Percentiles rank a stretch among this genome's conserved stretches.
phyloP scores from a whole-genome alignment of 768 basidiomycete genomes.

The Harrya chromipes region DNA sequence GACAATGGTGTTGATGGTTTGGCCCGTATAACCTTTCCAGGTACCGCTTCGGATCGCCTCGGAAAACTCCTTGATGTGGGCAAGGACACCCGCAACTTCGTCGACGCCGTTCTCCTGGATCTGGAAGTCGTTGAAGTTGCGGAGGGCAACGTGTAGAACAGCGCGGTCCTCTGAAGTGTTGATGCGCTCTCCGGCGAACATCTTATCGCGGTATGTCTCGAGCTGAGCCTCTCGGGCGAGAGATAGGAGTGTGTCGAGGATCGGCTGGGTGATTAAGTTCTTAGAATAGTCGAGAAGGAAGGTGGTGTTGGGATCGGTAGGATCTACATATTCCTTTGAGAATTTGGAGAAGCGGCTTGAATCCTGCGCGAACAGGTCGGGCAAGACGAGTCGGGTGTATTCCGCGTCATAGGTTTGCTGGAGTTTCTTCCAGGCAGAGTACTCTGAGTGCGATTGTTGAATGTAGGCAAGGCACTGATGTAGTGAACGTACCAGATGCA shows the following conservation, averaged over 20 bases:
- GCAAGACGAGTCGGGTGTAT: constrained; percentile 72
- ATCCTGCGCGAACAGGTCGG: constrained; percentile 90
- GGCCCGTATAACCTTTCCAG: constrained; percentile 98
- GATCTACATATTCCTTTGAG: constrained; percentile 69
- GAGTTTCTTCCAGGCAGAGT: constrained; percentile 88
- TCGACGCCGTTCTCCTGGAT: constrained; percentile 79
- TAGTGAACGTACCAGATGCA: constrained; percentile 46
- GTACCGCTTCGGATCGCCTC: constrained; percentile 78
- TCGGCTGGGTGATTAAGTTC: constrained; percentile 86
- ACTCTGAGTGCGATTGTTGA: constrained; percentile 50
- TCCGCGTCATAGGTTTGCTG: constrained; percentile 77
- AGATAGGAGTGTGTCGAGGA: constrained; percentile 71
- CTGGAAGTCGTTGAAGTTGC: constrained; percentile 73
- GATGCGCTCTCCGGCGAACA: constrained; percentile 96
- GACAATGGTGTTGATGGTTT: constrained; percentile 89
- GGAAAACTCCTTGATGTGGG: constrained; percentile 90
- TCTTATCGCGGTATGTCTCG: constrained; percentile 81
- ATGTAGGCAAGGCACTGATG: background rate
- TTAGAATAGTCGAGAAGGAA: constrained; percentile 97
- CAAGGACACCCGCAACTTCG: constrained; percentile 79
- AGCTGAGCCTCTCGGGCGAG: constrained; percentile 86
- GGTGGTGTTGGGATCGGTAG: constrained; percentile 63
- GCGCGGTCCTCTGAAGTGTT: constrained; percentile 98
- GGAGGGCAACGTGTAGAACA: constrained; percentile 91
- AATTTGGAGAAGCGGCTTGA: constrained; percentile 84